Evolutionary conservation across 2,329 filamentous ascomycete genomes (phyloP).

Genomic region (Blastomyces percursus): DNA sequence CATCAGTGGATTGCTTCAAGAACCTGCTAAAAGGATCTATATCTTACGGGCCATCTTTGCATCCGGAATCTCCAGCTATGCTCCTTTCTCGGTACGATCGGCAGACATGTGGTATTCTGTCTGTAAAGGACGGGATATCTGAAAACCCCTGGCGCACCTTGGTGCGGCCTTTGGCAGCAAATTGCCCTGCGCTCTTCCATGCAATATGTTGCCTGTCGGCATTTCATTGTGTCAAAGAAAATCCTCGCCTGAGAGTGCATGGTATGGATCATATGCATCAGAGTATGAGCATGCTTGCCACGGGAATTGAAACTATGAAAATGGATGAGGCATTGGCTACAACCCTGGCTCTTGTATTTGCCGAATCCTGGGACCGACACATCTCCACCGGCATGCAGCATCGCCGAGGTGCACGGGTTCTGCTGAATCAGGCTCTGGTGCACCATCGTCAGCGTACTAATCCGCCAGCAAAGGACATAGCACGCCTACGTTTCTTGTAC

Average conservation of each 20-base stretch:
- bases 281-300: constrained; percentile 49
- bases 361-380: constrained; percentile 60
- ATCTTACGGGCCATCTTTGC: constrained; percentile 39
- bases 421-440: constrained; percentile 50
- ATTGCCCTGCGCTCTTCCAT: constrained; percentile 56
- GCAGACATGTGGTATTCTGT: constrained; percentile 59
- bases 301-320: constrained; percentile 52
- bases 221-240: constrained; percentile 53
- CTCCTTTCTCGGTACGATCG: constrained; percentile 53
- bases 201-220: constrained; percentile 58
- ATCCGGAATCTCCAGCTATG: constrained; percentile 47
- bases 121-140: constrained; percentile 55
- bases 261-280: constrained; percentile 60
- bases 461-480: constrained; percentile 1
- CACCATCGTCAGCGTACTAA: constrained; percentile 24
- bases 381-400: constrained; percentile 59
- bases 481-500: constrained; percentile 51
- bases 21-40: constrained; percentile 16
- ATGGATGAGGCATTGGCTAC: constrained; percentile 57
- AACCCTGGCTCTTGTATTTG: constrained; percentile 57
- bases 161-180: constrained; percentile 56
- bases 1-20: not conserved
- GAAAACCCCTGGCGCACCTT: constrained; percentile 63
- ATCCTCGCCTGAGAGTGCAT: constrained; percentile 46
- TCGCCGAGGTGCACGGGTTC: constrained; percentile 53